Evolutionary conservation across 176 grass and related monocot genomes (phyloP).

Genomic region (Hsuehochloa calcarea): DNA sequence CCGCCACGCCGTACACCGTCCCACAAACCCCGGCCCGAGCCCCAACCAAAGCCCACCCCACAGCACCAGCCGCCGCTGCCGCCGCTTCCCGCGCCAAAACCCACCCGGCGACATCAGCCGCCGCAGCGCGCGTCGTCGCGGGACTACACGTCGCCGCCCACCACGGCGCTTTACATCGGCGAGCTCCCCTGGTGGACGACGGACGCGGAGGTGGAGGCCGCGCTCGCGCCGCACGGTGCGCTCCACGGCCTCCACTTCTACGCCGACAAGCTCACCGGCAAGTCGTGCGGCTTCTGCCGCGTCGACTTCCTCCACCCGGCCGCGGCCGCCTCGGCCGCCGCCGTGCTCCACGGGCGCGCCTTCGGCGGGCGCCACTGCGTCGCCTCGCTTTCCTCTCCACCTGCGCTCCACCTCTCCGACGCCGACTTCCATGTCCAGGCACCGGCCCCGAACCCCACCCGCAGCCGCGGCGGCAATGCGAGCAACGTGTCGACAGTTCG

Average conservation of each 20-base stretch:
- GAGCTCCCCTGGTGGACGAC: slow-evolving; percentile 73
- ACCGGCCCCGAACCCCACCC: background rate
- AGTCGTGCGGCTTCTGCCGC: slow-evolving; percentile 55
- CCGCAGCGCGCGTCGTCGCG: background rate
- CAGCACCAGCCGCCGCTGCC: slow-evolving; percentile 8
- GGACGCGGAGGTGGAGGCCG: slow-evolving; percentile 57
- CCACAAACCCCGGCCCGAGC: background rate
- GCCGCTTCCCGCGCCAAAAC: background rate
- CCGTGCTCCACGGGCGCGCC: slow-evolving; percentile 40
- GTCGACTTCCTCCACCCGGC: slow-evolving; percentile 30
- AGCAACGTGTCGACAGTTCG: background rate
- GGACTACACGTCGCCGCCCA: background rate
- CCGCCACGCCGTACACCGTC: background rate
- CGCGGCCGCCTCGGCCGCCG: slow-evolving; percentile 34
- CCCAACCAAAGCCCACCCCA: slow-evolving; percentile 1
- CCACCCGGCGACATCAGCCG: background rate
- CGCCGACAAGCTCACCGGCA: slow-evolving; percentile 44
- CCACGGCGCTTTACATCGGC: slow-evolving; percentile 47
- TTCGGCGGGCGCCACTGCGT: slow-evolving; percentile 51
- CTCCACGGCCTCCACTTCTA: slow-evolving; percentile 54
- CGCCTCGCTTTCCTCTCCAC: slow-evolving; percentile 39
- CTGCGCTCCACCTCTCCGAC: background rate
- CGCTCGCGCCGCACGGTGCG: slow-evolving; percentile 43
- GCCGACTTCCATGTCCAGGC: background rate
- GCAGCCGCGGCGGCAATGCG: background rate